A percentile compares a stretch with the other conserved stretches of the same genome.
phyloP scores from a whole-genome alignment of 805 yeast species.

The Kodamaea sagamina region DNA sequence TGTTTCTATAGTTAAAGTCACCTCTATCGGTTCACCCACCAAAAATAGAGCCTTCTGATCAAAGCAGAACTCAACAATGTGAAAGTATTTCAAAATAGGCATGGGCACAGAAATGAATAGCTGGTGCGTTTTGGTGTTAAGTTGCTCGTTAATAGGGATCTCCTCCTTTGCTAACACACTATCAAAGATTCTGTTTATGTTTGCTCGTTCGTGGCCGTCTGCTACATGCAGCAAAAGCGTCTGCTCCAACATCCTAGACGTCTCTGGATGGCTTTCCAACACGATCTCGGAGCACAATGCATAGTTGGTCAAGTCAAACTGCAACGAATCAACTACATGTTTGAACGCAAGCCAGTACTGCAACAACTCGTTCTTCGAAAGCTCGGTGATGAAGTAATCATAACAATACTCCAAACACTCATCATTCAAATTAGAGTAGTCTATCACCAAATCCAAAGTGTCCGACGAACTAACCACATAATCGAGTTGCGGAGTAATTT shows the following conservation, averaged over 20 bases:
- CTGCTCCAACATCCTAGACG: slow-evolving; percentile 18
- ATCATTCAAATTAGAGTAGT: slow-evolving; percentile 47
- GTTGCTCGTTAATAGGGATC: slow-evolving; percentile 5
- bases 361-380: slow-evolving; percentile 14
- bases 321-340: slow-evolving; percentile 18
- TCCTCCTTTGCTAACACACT: not conserved
- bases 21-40: slow-evolving; percentile 65
- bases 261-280: slow-evolving; percentile 22
- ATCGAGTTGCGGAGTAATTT: slow-evolving; percentile 35
- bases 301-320: slow-evolving; percentile 34
- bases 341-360: slow-evolving; percentile 29
- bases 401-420: slow-evolving; percentile 40
- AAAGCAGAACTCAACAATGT: slow-evolving; percentile 51
- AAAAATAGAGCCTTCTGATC: slow-evolving; percentile 45
- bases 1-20: slow-evolving; percentile 46
- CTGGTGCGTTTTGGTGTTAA: slow-evolving; percentile 14
- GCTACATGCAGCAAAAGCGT: slow-evolving; percentile 16
- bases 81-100: slow-evolving; percentile 62
- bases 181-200: slow-evolving; percentile 12
- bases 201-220: slow-evolving; percentile 10
- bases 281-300: slow-evolving; percentile 24
- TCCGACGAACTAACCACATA: slow-evolving; percentile 30
- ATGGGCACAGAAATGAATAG: slow-evolving; percentile 59
- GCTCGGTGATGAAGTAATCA: slow-evolving; percentile 15
- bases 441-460: slow-evolving; percentile 43